A percentile compares a stretch with the other conserved stretches of the same genome.
Evolutionary conservation across 768 basidiomycete species (phyloP).

Genomic region (Collybiopsis luxurians): DNA sequence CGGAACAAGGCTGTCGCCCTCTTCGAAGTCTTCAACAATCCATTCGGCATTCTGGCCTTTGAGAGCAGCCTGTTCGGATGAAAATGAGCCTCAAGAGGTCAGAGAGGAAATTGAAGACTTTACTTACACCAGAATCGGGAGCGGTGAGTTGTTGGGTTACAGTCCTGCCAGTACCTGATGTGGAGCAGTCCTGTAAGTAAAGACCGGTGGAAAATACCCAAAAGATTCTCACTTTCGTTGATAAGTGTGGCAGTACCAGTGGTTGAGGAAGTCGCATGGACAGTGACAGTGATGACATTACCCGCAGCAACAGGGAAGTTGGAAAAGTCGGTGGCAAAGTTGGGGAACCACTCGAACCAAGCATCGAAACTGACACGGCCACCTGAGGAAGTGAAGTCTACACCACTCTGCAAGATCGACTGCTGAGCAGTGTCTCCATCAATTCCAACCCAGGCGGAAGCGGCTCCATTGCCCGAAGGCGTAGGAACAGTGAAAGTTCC

Average conservation of each 20-base stretch:
- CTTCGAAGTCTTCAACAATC: conserved; percentile 9
- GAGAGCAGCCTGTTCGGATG: not conserved
- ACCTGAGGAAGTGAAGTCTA: conserved; percentile 5
- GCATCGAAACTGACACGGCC: conserved; percentile 4
- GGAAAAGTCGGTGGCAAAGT: conserved; percentile 7
- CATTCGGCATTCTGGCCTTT: conserved; percentile 4
- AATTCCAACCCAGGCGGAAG: conserved; percentile 11
- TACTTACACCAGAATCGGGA: not conserved
- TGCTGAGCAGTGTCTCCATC: conserved; percentile 8
- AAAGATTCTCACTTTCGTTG: not conserved
- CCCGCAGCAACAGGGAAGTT: conserved; percentile 5
- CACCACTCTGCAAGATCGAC: conserved; percentile 8
- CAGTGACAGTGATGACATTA: conserved; percentile 5
- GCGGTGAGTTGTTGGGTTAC: not conserved
- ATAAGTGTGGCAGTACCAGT: conserved; percentile 2
- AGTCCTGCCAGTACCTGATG: not conserved
- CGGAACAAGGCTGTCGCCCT: conserved; percentile 20
- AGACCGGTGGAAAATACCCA: not conserved
- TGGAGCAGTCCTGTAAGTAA: not conserved
- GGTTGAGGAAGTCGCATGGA: not conserved
- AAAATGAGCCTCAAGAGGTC: no score
- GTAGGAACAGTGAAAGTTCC: conserved; percentile 9
- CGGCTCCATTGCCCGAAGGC: conserved; percentile 3
- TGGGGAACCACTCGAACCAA: conserved; percentile 8
- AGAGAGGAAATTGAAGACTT: no score